These are phyloP conservation scores for Ramularia endophylla DNA, from an alignment of 2,329 filamentous ascomycete genomes.

Conservation along the genomic window DNA sequence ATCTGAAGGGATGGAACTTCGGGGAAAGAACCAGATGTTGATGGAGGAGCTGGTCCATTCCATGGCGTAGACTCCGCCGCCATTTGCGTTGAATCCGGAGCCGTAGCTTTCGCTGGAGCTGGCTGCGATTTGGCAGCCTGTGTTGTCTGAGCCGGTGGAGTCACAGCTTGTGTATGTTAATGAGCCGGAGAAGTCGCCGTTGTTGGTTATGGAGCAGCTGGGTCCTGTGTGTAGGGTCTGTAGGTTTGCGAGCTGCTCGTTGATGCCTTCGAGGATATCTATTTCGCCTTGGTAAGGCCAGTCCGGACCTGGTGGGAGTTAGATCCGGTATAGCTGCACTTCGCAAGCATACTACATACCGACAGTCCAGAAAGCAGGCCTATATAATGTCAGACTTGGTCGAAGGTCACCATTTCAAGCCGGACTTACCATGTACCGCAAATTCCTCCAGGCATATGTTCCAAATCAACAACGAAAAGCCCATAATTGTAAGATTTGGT, in stretches of 20 bases:
- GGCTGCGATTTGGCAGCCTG: conserved; percentile 39
- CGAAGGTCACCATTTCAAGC: no score
- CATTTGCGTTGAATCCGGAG: conserved; percentile 35
- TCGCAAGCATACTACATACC: conserved; percentile 25
- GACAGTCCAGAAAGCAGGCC: conserved; percentile 58
- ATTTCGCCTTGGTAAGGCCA: conserved; percentile 36
- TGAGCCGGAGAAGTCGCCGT: conserved; percentile 68
- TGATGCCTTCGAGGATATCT: conserved; percentile 38
- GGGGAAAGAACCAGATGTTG: conserved; percentile 34
- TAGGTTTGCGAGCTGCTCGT: conserved; percentile 28
- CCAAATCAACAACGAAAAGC: conserved; percentile 65
- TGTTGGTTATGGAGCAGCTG: conserved; percentile 28
- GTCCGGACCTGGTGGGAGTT: conserved; percentile 41
- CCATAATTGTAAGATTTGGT: conserved; percentile 59
- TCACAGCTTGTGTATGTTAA: conserved; percentile 35
- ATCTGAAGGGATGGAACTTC: conserved; percentile 30
- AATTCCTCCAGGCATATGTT: conserved; percentile 64
- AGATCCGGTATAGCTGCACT: no score
- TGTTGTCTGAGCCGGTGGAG: conserved; percentile 32
- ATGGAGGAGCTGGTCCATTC: conserved; percentile 28
- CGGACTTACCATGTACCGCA: conserved; percentile 58
- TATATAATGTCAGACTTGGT: conserved; percentile 3
- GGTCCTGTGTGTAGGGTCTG: conserved; percentile 33
- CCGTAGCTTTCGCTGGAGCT: conserved; percentile 40
- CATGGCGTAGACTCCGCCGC: conserved; percentile 39